Evolutionary conservation across 2,329 filamentous ascomycete genomes (phyloP).

Genomic region (Colletotrichum nymphaeae): DNA sequence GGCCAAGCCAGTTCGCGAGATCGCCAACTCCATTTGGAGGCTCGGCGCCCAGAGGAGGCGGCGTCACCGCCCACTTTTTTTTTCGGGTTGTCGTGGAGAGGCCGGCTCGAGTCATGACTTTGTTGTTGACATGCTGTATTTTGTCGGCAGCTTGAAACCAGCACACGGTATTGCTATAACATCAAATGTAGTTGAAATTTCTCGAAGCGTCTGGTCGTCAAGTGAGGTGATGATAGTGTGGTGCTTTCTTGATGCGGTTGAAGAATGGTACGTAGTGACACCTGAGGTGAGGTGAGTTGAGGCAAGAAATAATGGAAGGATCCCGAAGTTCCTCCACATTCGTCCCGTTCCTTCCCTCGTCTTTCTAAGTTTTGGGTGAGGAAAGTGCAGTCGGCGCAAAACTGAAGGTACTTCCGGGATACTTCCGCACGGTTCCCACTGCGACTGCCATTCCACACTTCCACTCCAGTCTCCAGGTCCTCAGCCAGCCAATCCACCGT

Average conservation of each 20-base stretch:
- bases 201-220: constrained; percentile 21
- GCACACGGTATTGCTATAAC: not conserved
- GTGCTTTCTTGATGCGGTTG: not conserved
- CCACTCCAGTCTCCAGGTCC: too few relatives aligned
- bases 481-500: not conserved
- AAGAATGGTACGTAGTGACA: not conserved
- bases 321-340: constrained; percentile 3
- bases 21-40: constrained; percentile 27
- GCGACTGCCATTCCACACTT: not conserved
- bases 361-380: too few relatives aligned
- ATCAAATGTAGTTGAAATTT: constrained; percentile 9
- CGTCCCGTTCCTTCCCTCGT: not conserved
- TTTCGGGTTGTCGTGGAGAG: constrained; percentile 1
- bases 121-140: not conserved
- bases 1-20: constrained; percentile 32
- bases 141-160: too few relatives aligned
- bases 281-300: not conserved
- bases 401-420: constrained; percentile 16
- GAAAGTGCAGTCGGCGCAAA: not conserved
- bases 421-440: constrained; percentile 22
- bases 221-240: not conserved
- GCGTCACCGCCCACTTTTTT: constrained; percentile 32
- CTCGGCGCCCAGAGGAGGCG: constrained; percentile 32
- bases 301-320: not conserved
- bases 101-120: constrained; percentile 14